These are phyloP conservation scores for Irpex rosettiformis DNA, from an alignment of 1,284 basidiomycete genomes.

Conservation along the genomic window DNA sequence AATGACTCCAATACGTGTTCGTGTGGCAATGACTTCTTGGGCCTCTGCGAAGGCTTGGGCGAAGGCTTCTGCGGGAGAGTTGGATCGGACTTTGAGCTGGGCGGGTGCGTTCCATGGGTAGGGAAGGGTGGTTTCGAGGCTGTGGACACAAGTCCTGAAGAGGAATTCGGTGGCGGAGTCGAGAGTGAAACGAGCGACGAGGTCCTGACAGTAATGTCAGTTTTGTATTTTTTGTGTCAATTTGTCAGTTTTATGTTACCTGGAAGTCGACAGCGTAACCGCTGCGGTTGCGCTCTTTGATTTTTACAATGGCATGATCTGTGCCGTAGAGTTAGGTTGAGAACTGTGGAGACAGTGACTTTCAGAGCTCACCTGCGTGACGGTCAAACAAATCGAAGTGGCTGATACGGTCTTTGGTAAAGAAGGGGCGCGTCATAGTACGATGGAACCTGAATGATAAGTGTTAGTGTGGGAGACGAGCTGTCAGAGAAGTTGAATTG, in stretches of 20 bases:
- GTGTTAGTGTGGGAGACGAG: too few relatives aligned
- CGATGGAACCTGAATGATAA: constrained; percentile 25
- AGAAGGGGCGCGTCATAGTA: constrained; percentile 29
- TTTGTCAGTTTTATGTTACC: too few relatives aligned
- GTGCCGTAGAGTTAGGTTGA: neutral
- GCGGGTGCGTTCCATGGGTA: constrained; percentile 23
- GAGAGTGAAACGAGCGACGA: constrained; percentile 36
- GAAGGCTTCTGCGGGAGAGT: constrained; percentile 29
- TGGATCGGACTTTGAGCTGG: neutral
- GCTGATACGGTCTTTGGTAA: constrained; percentile 21
- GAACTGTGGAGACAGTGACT: neutral
- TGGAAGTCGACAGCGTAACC: constrained; percentile 25
- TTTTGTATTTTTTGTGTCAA: too few relatives aligned
- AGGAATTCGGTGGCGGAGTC: constrained; percentile 40
- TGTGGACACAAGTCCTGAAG: constrained; percentile 35
- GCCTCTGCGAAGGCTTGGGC: constrained; percentile 36
- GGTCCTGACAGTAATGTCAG: constrained; percentile 22
- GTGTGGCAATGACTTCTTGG: constrained; percentile 29
- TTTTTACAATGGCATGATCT: constrained; percentile 18
- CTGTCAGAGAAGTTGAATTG: neutral
- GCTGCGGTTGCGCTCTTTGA: constrained; percentile 16
- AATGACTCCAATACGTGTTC: constrained; percentile 30
- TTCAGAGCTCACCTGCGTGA: constrained; percentile 16
- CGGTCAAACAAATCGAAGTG: constrained; percentile 23
- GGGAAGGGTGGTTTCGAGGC: constrained; percentile 29